Evolutionary conservation across 345 rosid species (phyloP).

Genomic region (Populus davidiana): DNA sequence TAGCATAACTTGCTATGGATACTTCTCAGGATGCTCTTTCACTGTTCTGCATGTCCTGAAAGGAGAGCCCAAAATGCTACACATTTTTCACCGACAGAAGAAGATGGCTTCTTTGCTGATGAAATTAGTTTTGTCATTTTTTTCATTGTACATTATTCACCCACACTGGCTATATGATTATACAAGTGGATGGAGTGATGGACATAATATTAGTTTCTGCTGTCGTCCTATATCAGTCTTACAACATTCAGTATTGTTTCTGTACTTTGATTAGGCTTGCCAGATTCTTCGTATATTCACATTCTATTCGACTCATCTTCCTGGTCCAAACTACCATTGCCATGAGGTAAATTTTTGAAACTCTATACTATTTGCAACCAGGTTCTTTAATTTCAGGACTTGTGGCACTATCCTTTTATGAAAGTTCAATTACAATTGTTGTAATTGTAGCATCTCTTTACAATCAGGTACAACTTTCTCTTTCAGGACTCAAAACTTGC

Average conservation of each 20-base stretch:
- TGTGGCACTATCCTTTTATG: neutral
- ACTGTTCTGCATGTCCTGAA: neutral
- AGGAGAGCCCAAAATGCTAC: neutral
- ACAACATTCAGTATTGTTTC: conserved; percentile 10
- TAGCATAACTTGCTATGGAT: neutral
- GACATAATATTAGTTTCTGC: neutral
- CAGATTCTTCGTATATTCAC: conserved; percentile 80
- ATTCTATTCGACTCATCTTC: conserved; percentile 92
- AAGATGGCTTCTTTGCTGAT: neutral
- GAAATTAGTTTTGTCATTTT: neutral
- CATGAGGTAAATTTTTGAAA: conserved; percentile 53
- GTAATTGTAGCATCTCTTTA: conserved; percentile 12
- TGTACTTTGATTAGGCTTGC: conserved; percentile 34
- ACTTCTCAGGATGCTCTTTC: neutral
- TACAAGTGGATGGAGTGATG: neutral
- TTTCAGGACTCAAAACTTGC: conserved; percentile 81
- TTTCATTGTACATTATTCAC: neutral
- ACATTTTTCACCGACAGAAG: neutral
- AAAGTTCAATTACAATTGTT: conserved; percentile 3
- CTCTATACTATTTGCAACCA: neutral
- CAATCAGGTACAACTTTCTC: conserved; percentile 21
- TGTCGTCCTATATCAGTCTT: neutral
- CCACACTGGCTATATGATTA: neutral
- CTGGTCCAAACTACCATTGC: conserved; percentile 96
- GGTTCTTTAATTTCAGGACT: neutral